These are phyloP conservation scores for Clonostachys sp. DNA, from an alignment of 2,329 filamentous ascomycete species.

Conservation along the genomic window DNA sequence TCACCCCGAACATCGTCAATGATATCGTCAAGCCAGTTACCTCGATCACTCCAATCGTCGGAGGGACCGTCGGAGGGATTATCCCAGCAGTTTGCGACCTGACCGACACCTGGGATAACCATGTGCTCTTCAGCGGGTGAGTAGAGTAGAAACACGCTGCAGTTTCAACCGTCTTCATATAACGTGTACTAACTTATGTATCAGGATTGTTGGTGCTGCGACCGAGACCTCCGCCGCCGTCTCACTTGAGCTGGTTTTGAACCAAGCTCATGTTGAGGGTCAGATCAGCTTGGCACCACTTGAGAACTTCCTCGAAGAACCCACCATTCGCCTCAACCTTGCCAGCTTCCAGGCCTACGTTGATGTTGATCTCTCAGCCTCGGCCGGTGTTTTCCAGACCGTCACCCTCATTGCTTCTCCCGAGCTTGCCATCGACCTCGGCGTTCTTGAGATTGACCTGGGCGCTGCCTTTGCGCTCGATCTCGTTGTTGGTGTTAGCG, in stretches of 20 bases:
- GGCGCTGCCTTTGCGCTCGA: slow-evolving; percentile 45
- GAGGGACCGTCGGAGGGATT: no score
- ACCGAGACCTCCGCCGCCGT: slow-evolving; percentile 9
- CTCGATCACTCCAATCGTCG: no score
- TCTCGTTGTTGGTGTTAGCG: slow-evolving; percentile 43
- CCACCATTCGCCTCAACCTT: slow-evolving; percentile 39
- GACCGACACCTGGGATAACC: slow-evolving; percentile 5
- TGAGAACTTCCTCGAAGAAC: slow-evolving; percentile 29
- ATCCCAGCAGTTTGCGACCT: slow-evolving; percentile 3
- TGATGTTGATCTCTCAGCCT: slow-evolving; percentile 38
- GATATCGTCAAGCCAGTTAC: no score
- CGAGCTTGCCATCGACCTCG: slow-evolving; percentile 27
- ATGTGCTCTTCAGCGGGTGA: slow-evolving; percentile 7
- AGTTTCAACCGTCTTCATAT: background rate
- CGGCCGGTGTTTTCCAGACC: slow-evolving; percentile 42
- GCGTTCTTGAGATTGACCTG: slow-evolving; percentile 33
- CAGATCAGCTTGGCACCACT: slow-evolving; percentile 36
- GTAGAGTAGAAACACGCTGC: background rate
- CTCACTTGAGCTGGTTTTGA: slow-evolving; percentile 13
- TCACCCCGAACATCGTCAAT: no score
- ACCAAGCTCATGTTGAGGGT: slow-evolving; percentile 37
- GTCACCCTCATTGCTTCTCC: slow-evolving; percentile 42
- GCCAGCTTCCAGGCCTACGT: slow-evolving; percentile 46
- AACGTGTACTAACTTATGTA: background rate
- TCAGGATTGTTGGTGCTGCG: slow-evolving; percentile 4